Base-by-base conservation (phyloP, 306 rosid genomes). In the Gastrolobium villosum region DNA sequence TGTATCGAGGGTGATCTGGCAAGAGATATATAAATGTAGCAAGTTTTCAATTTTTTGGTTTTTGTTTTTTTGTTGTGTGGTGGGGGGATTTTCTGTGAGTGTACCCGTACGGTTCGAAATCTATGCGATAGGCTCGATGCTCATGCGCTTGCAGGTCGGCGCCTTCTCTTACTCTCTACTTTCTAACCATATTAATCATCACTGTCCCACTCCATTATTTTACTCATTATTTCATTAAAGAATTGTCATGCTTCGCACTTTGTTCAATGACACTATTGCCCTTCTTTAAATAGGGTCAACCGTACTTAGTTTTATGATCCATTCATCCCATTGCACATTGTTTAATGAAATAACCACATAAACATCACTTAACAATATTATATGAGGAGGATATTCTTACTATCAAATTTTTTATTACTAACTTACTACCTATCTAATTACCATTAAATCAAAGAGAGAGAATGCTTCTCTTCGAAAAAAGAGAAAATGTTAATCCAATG, bases 71-170 rank as follows among this genome's bases (percentile, higher is more conserved):
- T 20, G 26, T 20, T 20, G 26, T 20, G 26, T 20, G 15, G 52
- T 60, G 65, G 65, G 2, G 5, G 26, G 30, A 28, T 32, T 45
- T 32, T 70, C 48, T 10, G 20, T n/a, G 34, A 57, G 45, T n/a
- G 39, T 43, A 50, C 48, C 52, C 34, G 82, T 79, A 79, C 84
- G 82, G 76, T 43, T 75, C 8, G 32, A 64, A 60, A 41, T 69
- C 43, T 45, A 70, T 61, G 84, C 60, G 48, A 68, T 62, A 52
- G 68, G 46, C 64, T 79, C 74, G 1, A 63, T 61, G 49, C 44
- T 64, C 72, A 67, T 69, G 81, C 82, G 81, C 84, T 82, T 70
- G 75, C 84, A 75, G 87, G 79, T 82, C 82, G 72, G 86, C 85
- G 81, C 85, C 73, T 30, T 46, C 9, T 2, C 37, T 26, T 14